A percentile compares a stretch with the other conserved stretches of the same genome.
These are phyloP conservation scores for Trichoderma hamatum DNA, from an alignment of 2,329 filamentous ascomycete species.

Conservation along the genomic window DNA sequence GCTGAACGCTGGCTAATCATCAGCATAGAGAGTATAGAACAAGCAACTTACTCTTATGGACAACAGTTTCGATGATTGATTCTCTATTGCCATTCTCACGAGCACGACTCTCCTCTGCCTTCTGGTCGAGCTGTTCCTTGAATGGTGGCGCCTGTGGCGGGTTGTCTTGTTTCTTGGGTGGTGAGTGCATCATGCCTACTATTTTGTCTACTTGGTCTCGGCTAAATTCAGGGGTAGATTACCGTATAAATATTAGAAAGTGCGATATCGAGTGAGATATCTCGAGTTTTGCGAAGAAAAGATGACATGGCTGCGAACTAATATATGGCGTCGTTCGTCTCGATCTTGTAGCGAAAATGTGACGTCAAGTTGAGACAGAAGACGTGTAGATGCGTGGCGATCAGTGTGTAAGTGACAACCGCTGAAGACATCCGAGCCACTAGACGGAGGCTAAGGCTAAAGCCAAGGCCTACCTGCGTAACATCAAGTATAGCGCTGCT, in stretches of 20 bases:
- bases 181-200: conserved; percentile 20
- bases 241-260: not conserved
- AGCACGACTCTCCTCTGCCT: conserved; percentile 39
- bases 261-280: not conserved
- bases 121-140: conserved; percentile 51
- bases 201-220: conserved; percentile 26
- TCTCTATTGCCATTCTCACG: not conserved
- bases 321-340: not conserved
- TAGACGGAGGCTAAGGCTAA: not conserved
- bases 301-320: conserved; percentile 1
- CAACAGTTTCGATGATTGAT: not conserved
- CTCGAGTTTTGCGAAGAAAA: not conserved
- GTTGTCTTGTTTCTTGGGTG: conserved; percentile 8
- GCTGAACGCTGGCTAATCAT: not conserved
- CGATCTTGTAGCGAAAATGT: conserved; percentile 14
- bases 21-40: not conserved
- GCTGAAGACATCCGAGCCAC: not conserved
- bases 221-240: not conserved
- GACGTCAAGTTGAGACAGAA: conserved; percentile 12
- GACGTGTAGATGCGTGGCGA: not conserved
- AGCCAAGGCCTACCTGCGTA: not conserved
- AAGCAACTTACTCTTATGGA: conserved; percentile 6
- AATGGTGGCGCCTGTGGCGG: conserved; percentile 36
- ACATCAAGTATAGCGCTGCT: conserved; percentile 5
- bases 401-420: not conserved